phyloP scores from a whole-genome alignment of 1,284 basidiomycete genomes.

The Somion occarium region DNA sequence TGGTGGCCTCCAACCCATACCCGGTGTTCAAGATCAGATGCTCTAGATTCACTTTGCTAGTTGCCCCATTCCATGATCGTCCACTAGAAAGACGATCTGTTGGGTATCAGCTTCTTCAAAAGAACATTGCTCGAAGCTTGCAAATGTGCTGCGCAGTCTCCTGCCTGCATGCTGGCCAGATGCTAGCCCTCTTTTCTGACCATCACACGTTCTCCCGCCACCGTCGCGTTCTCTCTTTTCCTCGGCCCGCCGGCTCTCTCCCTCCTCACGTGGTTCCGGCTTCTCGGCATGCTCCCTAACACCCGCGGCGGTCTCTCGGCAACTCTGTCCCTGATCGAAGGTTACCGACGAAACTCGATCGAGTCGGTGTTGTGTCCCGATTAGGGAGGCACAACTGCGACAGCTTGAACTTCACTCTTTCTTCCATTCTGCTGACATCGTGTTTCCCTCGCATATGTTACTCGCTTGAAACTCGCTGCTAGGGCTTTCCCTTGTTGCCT shows the following conservation, averaged over 20 bases:
- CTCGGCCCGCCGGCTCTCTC: neutral
- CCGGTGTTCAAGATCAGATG: neutral
- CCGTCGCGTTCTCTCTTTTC: neutral
- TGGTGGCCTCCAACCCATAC: neutral
- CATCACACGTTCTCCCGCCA: too few species aligned
- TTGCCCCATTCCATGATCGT: neutral
- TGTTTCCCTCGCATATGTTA: too few species aligned
- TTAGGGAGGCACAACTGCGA: neutral
- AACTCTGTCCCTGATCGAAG: neutral
- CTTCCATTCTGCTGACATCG: too few species aligned
- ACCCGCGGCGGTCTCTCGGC: neutral
- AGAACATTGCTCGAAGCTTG: too few species aligned
- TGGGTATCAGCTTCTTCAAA: neutral
- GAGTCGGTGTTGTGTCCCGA: neutral
- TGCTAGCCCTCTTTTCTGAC: too few species aligned
- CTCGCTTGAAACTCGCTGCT: neutral
- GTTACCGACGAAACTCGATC: neutral
- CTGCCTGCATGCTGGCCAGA: neutral
- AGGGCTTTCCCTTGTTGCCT: neutral
- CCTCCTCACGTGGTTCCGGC: neutral
- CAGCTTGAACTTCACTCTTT: too few species aligned
- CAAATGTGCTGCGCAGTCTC: neutral
- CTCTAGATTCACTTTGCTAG: conserved; percentile 1
- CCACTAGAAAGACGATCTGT: neutral
- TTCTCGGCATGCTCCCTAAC: neutral